Evolutionary conservation across 1,284 basidiomycete genomes (phyloP).

Genomic region (Flammula alnicola): DNA sequence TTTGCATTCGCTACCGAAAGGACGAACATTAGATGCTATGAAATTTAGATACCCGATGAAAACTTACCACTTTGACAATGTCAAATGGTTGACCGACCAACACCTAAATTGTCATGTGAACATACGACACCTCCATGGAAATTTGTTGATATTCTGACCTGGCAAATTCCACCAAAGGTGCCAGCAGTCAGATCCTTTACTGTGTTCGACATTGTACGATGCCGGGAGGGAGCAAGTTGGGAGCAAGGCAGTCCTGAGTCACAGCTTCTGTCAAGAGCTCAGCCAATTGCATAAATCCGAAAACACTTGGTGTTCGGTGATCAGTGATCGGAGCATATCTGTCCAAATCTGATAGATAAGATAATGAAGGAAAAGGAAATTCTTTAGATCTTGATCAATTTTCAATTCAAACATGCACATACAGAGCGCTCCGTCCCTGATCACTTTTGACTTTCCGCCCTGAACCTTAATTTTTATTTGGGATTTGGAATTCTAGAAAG

Average conservation of each 20-base stretch:
- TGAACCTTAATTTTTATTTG: no score
- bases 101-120: conserved; percentile 52
- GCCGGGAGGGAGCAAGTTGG: conserved; percentile 14
- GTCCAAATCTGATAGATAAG: conserved; percentile 32
- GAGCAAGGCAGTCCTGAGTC: conserved; percentile 10
- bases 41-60: conserved; percentile 10
- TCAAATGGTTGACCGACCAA: conserved; percentile 96
- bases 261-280: conserved; percentile 7
- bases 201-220: conserved; percentile 49
- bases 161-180: conserved; percentile 86
- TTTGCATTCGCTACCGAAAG: conserved; percentile 82
- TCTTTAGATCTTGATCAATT: conserved; percentile 16
- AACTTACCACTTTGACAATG: conserved; percentile 91
- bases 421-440: not conserved
- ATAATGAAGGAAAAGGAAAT: conserved; percentile 23
- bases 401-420: not conserved
- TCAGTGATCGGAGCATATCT: conserved; percentile 10
- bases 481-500: no score
- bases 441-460: no score
- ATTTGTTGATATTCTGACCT: conserved; percentile 52
- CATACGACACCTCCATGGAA: conserved; percentile 11
- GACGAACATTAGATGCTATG: not conserved
- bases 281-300: conserved; percentile 12
- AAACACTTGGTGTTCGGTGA: conserved; percentile 6
- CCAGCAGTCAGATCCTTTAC: conserved; percentile 86